Percentiles rank a stretch among this genome's conserved stretches.
These are phyloP conservation scores for Aspergillus alliaceus DNA, from an alignment of 2,329 filamentous ascomycete genomes.

Conservation along the genomic window DNA sequence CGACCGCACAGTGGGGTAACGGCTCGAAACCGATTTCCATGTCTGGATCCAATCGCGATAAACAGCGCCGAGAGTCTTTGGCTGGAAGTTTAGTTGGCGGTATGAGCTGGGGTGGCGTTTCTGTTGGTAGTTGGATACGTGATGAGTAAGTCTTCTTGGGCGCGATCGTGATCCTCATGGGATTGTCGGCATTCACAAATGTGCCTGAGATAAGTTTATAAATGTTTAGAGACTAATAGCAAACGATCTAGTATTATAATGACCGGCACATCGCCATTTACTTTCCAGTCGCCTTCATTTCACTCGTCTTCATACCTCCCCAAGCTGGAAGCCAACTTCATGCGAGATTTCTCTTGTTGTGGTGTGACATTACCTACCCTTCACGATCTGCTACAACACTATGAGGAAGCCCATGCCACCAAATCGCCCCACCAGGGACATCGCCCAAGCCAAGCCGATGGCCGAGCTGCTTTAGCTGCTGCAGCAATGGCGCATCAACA, in stretches of 20 bases:
- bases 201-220: background rate
- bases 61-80: slow-evolving; percentile 58
- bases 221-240: slow-evolving; percentile 3
- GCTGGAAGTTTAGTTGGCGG: slow-evolving; percentile 68
- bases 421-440: slow-evolving; percentile 55
- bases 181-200: slow-evolving; percentile 5
- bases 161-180: slow-evolving; percentile 19
- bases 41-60: slow-evolving; percentile 49
- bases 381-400: slow-evolving; percentile 93
- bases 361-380: slow-evolving; percentile 84
- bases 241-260: slow-evolving; percentile 73
- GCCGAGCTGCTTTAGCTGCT: slow-evolving; percentile 50
- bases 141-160: slow-evolving; percentile 78
- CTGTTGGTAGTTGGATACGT: slow-evolving; percentile 92
- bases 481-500: slow-evolving; percentile 52
- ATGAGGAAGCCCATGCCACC: slow-evolving; percentile 89
- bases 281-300: slow-evolving; percentile 87
- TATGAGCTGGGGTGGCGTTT: slow-evolving; percentile 96
- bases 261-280: slow-evolving; percentile 92
- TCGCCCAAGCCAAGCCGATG: slow-evolving; percentile 52
- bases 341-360: slow-evolving; percentile 96
- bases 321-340: slow-evolving; percentile 95
- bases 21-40: slow-evolving; percentile 63
- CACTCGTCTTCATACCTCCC: slow-evolving; percentile 96
- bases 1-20: slow-evolving; percentile 55